Evolutionary conservation across 129 eudicot species (phyloP), one percentile per base, ranked within the genome.

Genomic region (Helianthus annuus): DNA sequence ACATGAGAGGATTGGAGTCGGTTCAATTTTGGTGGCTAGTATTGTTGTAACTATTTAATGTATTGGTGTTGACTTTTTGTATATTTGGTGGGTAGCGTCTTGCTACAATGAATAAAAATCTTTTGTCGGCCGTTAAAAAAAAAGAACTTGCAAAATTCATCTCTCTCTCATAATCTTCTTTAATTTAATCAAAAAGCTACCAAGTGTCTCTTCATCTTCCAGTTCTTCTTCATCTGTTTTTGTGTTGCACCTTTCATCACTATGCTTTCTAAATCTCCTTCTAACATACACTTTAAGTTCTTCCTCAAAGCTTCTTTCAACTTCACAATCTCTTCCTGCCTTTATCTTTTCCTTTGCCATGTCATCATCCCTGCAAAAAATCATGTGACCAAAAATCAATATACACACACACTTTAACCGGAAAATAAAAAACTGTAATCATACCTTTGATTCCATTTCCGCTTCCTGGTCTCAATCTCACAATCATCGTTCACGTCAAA

Each of bases 171-270:
- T 42, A 9, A 42, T 58, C 57, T 46, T 72, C 48, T 72, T 72
- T 60, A 72, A 13, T 36, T 60, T 59, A 9, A 32, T 8, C 6
- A 68, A 66, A 36, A 84, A 84, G 75, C 77, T 76, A 57, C 77
- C 85, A 64, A 84, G 77, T 11, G 88, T 80, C 62, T 77, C 82
- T 38, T 67, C 73, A 48, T 76, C 70, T 48, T 29, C 62, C 6
- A 32, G 12, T 11, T 80, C 58, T 6, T 9, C 36, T 24, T 9
- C 59, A 4, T 6, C 27, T 19, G 34, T 8, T 9, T 56, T 14
- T 14, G 42, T 75, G 14, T 62, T 27, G 13, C 10, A 2, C 4
- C 11, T 1, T 36, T 38, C 16, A 11, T 49, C 16, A 12, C 15
- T 63, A 6, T 0, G 29, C 6, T 39, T n/a, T 4, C 54, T 44